These are phyloP conservation scores for Monilinia fructigena DNA, from an alignment of 2,329 filamentous ascomycete genomes.

Conservation along the genomic window DNA sequence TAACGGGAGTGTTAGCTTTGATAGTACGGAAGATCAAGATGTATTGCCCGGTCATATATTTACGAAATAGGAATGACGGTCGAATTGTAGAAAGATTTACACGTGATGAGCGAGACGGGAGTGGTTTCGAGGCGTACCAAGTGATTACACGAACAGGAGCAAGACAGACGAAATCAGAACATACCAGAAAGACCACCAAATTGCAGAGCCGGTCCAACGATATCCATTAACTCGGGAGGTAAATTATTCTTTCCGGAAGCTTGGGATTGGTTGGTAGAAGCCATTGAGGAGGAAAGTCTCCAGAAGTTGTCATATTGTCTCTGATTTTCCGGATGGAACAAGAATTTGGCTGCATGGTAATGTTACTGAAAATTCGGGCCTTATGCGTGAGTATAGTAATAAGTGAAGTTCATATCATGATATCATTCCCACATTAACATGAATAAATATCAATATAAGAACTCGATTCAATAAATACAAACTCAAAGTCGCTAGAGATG, in stretches of 20 bases:
- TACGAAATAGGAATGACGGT: neutral
- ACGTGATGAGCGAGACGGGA: neutral
- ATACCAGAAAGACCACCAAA: conserved; percentile 60
- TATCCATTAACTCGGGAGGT: conserved; percentile 47
- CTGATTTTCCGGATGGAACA: conserved; percentile 34
- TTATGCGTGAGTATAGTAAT: neutral
- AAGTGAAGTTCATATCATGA: conserved; percentile 10
- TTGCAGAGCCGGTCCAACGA: conserved; percentile 54
- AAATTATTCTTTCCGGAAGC: conserved; percentile 31
- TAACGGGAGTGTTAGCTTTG: conserved; percentile 1
- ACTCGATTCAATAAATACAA: too few relatives aligned
- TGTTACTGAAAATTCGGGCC: neutral
- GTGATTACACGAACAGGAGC: neutral
- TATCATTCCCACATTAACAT: neutral
- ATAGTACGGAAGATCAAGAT: neutral
- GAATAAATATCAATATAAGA: too few relatives aligned
- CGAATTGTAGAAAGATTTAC: neutral
- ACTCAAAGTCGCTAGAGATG: too few relatives aligned
- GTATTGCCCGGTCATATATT: neutral
- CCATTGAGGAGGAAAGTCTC: neutral
- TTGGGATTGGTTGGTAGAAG: conserved; percentile 3
- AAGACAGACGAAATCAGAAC: conserved; percentile 25
- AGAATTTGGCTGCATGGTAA: conserved; percentile 33
- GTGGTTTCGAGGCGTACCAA: neutral
- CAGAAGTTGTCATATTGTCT: conserved; percentile 32